These are phyloP conservation scores for Aureobasidium melanogenum DNA, from an alignment of 2,329 filamentous ascomycete species.

Conservation along the genomic window DNA sequence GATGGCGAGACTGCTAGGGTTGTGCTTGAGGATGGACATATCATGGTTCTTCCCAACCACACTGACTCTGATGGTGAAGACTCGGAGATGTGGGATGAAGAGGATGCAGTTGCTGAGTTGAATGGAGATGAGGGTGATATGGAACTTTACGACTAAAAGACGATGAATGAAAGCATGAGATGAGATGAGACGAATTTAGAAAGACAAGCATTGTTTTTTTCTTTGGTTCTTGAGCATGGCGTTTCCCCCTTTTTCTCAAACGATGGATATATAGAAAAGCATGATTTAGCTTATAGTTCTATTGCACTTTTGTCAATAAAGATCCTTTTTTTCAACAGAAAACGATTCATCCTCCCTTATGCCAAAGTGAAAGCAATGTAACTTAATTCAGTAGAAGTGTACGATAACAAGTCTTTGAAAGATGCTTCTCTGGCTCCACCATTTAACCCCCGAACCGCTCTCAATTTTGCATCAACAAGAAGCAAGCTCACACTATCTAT, in stretches of 20 bases:
- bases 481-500: no score
- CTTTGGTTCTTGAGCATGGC: neutral
- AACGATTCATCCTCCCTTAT: neutral
- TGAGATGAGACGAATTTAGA: neutral
- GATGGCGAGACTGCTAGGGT: slow-evolving; percentile 81
- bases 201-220: neutral
- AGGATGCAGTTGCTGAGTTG: slow-evolving; percentile 63
- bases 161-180: neutral
- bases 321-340: neutral
- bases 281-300: neutral
- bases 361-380: no score
- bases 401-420: no score
- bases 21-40: slow-evolving; percentile 67
- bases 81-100: slow-evolving; percentile 64
- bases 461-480: no score
- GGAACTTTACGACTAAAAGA: slow-evolving; percentile 52
- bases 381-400: no score
- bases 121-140: slow-evolving; percentile 45
- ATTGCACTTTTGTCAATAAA: neutral
- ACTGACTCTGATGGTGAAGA: slow-evolving; percentile 48
- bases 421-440: no score
- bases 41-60: slow-evolving; percentile 79
- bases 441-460: no score
- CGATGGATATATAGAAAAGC: neutral
- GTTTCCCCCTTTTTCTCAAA: neutral